Base-by-base conservation (phyloP, 1,139 yeast genomes). In the Suhomyces ambrosiae region DNA sequence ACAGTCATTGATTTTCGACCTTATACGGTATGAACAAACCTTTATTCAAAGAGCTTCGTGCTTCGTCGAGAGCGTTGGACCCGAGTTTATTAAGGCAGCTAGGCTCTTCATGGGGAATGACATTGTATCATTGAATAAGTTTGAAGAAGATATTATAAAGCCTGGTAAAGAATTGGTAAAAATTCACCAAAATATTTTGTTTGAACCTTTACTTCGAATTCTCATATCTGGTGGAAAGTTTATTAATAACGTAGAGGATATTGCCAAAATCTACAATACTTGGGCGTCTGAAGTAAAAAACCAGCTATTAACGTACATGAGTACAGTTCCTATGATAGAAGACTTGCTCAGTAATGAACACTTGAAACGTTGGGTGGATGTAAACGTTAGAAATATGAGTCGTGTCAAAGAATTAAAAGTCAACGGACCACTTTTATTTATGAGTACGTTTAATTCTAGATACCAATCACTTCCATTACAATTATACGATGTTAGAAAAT, bases 1-100 rank as follows among this genome's bases (percentile, higher is more conserved):
- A 26, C 96, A 88, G 55, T 83, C 87, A 36, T 80, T 82, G 34
- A 76, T 87, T 5, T 90, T 85, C 58, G 96, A 88, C 54, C 63
- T 87, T 32, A 76, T 88, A 23, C 71, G 82, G 40, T 77, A 82
- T 36, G 96, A 87, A 47, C 89, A 84, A 48, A 76, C 80, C n/a
- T 85, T 84, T 41, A 74, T 86, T 19, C 80, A 78, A 38, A 74
- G 88, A 52, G 82, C 90, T 3, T 71, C 73, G 46, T 79, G 86
- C 6, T 82, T 86, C 42, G 69, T 84, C 3, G 76, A 78, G 22
- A 41, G 54, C 9, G 76, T 68, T 5, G 75, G 68, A 0, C 77
- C 76, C 0, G 71, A 61, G 38, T 71, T 71, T 37, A 53, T 70
- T 17, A 63, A 49, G 69, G 81, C 48, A 62, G 80, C 66, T 68